Conservation (phyloP, 1,284 basidiomycete genomes). For the Inonotus obliquus region DNA sequence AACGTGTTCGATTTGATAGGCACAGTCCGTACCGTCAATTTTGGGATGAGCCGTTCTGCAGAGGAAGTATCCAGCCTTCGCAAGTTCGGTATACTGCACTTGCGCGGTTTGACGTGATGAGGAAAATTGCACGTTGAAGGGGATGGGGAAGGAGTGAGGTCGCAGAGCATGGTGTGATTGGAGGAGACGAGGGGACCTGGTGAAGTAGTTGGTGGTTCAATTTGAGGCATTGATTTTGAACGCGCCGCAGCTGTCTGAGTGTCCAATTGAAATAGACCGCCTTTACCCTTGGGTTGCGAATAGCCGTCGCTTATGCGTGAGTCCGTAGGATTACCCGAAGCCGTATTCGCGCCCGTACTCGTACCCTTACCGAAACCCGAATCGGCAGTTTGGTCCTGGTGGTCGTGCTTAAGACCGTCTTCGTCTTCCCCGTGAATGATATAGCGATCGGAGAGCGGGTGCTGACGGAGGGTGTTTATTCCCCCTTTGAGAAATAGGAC, state of each 20-base stretch:
- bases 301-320: conserved; percentile 19
- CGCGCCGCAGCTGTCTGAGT: conserved; percentile 45
- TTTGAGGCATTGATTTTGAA: conserved; percentile 48
- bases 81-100: conserved; percentile 54
- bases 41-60: conserved; percentile 48
- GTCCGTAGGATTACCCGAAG: conserved; percentile 5
- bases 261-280: conserved; percentile 62
- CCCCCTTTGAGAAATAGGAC: conserved; percentile 69
- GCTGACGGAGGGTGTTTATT: conserved; percentile 50
- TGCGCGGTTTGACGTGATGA: conserved; percentile 46
- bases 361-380: neutral
- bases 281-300: conserved; percentile 28
- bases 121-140: conserved; percentile 58
- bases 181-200: conserved; percentile 25
- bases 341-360: no score
- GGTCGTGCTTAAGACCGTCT: no score
- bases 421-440: conserved; percentile 38
- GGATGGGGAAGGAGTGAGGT: conserved; percentile 56
- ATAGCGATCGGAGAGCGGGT: conserved; percentile 48
- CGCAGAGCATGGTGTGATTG: conserved; percentile 23
- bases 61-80: conserved; percentile 55
- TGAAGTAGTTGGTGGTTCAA: conserved; percentile 44
- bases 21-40: conserved; percentile 54
- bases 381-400: conserved; percentile 24
- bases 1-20: conserved; percentile 55